Base-by-base conservation (phyloP, 2,329 filamentous ascomycete genomes). In the Colletotrichum tabaci region DNA sequence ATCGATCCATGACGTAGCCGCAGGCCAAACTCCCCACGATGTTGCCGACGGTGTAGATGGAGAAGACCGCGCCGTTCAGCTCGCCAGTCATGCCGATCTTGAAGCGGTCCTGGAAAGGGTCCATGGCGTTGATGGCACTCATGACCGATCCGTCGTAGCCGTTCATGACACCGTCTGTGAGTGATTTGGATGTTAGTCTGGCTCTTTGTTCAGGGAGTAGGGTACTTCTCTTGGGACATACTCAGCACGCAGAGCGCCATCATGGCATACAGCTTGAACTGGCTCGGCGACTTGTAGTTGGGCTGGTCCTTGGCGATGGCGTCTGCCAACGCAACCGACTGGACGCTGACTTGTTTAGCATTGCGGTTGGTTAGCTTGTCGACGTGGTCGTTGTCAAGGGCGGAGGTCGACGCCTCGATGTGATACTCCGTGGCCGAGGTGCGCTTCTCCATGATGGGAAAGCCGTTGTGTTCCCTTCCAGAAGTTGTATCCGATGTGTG, bases 1-100 rank as follows among this genome's bases (percentile, higher is more conserved):
- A 75, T 50, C 69, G 57, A 46, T 75, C 73, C 74, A 75, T 75
- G 60, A 74, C 61, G 56, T 74, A 75, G 1, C 74, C 74, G 46
- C 74, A 75, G 3, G 47, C 35, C 4, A 75, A 30, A 46, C 57
- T 65, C 2, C 74, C 74, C 16, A 74, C 13, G 18, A 75, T 71
- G 50, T 61, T 71, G n/a, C 74, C 74, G 9, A 73, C 74, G 5
- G 74, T 74, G 61, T 75, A 75, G 13, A 75, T 75, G 47, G 69
- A 72, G 46, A 74, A 70, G 0, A 73, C 66, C 3, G 66, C 69
- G 15, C 72, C 72, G 53, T 74, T 74, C 0, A 74, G 58, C 13
- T 61, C 61, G 5, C 73, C 74, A 3, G 69, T 64, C 35, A 50
- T 63, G 49, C 74, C 74, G 50, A 74, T 73, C 44, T 69, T 62